Evolutionary conservation across 2,329 filamentous ascomycete species (phyloP), one percentile per base, ranked within the genome.

Genomic region (Claviceps sp.): DNA sequence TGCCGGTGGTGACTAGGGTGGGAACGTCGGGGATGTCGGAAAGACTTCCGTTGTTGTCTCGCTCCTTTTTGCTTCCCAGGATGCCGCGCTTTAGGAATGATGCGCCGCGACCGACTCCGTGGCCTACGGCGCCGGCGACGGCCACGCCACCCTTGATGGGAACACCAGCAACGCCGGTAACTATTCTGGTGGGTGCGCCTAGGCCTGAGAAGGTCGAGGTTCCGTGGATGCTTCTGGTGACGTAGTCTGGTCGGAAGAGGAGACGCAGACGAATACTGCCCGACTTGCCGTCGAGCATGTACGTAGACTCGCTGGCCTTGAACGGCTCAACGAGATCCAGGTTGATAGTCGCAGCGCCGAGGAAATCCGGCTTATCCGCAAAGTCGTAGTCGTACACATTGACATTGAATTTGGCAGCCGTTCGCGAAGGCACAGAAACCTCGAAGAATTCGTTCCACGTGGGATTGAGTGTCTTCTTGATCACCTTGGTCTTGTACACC

Each of bases 401-500:
- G 61, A 89, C 82, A 37, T 76, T 77, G 69, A 98, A 93, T 26
- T 93, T 80, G 40, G 90, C 86, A 0, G 78, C 89, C 16, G 89
- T 95, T 54, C 93, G 80, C 14, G 89, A 95, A 17, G 87, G 82
- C 50, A 98, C 73, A 1, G 82, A 75, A 1, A 88, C 76, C 66
- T 96, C 90, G 62, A 98, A 98, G 67, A 82, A 90, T 65, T 98
- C 93, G 64, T 97, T 97, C 94, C 94, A 98, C 0, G 82, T 79
- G 0, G 93, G 93, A 59, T 93, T 84, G 3, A 98, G 77, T 0
- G 93, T 97, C 78, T 98, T 98, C 80, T 97, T 98, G 66, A 91
- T 84, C 2, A 84, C 83, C 71, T 96, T 94, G 45, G 90, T 95
- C 77, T 97, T 98, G 80, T 88, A 89, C 0, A 97, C 79, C 53